Base-by-base conservation (phyloP, 202 grass and related monocot genomes). In the Alloteropsis angusta region DNA sequence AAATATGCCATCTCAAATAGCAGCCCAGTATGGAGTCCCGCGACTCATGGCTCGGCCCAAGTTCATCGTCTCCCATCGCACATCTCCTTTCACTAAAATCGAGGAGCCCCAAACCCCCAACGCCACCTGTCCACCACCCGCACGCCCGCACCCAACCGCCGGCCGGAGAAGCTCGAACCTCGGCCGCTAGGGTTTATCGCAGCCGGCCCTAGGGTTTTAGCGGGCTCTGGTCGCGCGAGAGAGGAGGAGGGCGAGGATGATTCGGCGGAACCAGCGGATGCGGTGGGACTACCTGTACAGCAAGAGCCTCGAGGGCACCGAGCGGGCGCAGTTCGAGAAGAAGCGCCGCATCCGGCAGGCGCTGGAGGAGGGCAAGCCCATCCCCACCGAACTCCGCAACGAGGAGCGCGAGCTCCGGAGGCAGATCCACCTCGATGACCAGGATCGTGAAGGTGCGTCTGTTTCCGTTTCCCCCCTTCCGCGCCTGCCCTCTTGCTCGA, bases 371-470 rank as follows among this genome's bases (percentile, higher is more conserved):
- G 90, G 96, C 16, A 96, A 88, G 79, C 88, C 88, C 42, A 93
- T 99, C 58, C 92, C 96, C 72, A 89, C 90, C 69, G 92, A 99
- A 88, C 90, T 99, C 60, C 86, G 88, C 77, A 96, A 96, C 67
- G 96, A 96, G 78, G 96, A 99, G 82, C 64, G 71, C 9, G 48
- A 36, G 35, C 35, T 36, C 2, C 35, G 35, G 35, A 36, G 35
- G 35, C 35, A 36, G 82, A 93, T 99, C 46, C 90, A 99, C 78
- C 86, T 98, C 45, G 96, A 91, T 36, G 96, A 95, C 76, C 75
- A 95, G 35, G 69, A 87, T 28, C 85, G 76, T 2, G 75, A 88
- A 56, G 83, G 92, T 85, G 47, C 23, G 75, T 30, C 74, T 32
- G n/a, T 41, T 1, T 5, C n/a, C 30, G n/a, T 8, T 15, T 19